These are phyloP conservation scores for Neurospora sp. DNA, from an alignment of 2,329 filamentous ascomycete species.

Conservation along the genomic window DNA sequence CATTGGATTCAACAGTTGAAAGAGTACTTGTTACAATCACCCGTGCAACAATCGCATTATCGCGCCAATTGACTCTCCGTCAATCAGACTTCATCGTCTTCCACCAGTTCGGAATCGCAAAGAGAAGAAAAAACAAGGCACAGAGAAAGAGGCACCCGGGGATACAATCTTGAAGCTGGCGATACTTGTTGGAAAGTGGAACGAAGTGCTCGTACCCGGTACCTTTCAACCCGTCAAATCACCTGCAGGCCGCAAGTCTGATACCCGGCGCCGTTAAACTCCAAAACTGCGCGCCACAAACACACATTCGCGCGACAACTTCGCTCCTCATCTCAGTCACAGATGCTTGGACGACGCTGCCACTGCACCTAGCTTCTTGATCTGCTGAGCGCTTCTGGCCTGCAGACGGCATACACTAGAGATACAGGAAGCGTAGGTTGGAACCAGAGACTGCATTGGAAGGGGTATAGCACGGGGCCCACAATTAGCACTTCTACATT, in stretches of 20 bases:
- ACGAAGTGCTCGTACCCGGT: neutral
- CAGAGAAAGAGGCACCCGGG: neutral
- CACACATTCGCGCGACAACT: neutral
- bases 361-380: neutral
- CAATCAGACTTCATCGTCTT: neutral
- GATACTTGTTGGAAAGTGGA: neutral
- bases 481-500: constrained; percentile 1
- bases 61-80: neutral
- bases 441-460: neutral
- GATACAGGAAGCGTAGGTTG: neutral
- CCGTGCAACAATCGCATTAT: neutral
- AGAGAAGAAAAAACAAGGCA: neutral
- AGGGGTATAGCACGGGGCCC: neutral
- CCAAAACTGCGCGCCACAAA: neutral
- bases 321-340: neutral
- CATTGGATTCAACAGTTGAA: neutral
- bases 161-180: neutral
- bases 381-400: neutral
- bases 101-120: neutral
- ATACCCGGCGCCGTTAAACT: neutral
- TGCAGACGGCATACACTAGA: neutral
- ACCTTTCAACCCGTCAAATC: neutral
- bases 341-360: neutral
- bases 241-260: neutral
- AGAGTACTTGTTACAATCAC: neutral